These are phyloP conservation scores for Panicum miliaceum DNA, from an alignment of 176 grass and related monocot genomes.

Conservation along the genomic window DNA sequence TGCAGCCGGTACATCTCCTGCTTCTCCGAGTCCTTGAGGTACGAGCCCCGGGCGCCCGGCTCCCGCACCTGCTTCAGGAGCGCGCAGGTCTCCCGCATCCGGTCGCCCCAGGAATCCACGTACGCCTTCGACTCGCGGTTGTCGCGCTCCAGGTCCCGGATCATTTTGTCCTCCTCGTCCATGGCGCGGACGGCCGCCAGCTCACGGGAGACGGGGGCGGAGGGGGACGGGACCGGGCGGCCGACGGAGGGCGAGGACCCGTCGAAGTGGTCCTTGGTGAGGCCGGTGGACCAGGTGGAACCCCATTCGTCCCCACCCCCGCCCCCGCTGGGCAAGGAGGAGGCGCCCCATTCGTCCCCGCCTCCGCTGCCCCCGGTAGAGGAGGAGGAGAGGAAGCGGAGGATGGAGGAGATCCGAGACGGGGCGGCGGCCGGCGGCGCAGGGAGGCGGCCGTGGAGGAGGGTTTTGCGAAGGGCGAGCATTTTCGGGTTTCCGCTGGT, in stretches of 20 bases:
- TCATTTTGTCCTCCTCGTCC: slow-evolving; percentile 65
- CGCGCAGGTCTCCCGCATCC: slow-evolving; percentile 62
- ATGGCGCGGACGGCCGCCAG: slow-evolving; percentile 52
- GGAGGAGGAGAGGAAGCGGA: slow-evolving; percentile 42
- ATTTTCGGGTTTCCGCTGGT: slow-evolving; percentile 46
- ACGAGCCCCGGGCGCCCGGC: slow-evolving; percentile 70
- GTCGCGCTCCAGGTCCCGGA: slow-evolving; percentile 47
- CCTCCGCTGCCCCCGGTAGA: slow-evolving; percentile 14
- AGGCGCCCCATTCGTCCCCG: slow-evolving; percentile 65
- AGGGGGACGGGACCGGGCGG: slow-evolving; percentile 21
- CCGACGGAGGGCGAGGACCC: slow-evolving; percentile 52
- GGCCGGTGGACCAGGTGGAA: slow-evolving; percentile 83
- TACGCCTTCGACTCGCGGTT: slow-evolving; percentile 49
- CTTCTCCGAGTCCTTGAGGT: slow-evolving; percentile 96
- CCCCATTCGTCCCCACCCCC: slow-evolving; percentile 64
- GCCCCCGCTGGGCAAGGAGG: slow-evolving; percentile 4
- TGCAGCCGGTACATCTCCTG: slow-evolving; percentile 92
- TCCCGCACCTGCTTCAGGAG: slow-evolving; percentile 90
- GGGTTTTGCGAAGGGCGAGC: slow-evolving; percentile 63
- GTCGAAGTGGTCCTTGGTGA: slow-evolving; percentile 94
- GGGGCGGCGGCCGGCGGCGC: slow-evolving; percentile 31
- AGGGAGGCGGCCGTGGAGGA: slow-evolving; percentile 66
- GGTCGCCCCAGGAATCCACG: slow-evolving; percentile 67
- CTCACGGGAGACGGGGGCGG: slow-evolving; percentile 36
- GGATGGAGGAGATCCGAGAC: slow-evolving; percentile 50